A percentile compares a stretch with the other conserved stretches of the same genome.
Conservation (phyloP, 2,329 filamentous ascomycete genomes). For the Aspergillus awamori region DNA sequence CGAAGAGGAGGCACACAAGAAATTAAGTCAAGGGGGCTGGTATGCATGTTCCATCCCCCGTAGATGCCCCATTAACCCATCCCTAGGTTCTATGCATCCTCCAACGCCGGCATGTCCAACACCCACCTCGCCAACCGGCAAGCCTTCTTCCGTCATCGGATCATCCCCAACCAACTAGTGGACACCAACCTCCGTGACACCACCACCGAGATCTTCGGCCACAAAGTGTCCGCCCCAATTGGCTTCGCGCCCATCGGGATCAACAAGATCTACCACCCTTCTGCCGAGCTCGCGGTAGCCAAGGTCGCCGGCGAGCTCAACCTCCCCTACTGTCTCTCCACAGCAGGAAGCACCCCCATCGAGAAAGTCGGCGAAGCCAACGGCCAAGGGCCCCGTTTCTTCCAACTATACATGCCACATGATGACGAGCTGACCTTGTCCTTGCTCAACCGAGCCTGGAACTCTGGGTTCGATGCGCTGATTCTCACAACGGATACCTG, state of each 20-base stretch:
- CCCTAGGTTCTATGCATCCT: constrained; percentile 39
- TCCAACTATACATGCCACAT: constrained; percentile 66
- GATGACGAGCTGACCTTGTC: constrained; percentile 63
- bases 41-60: constrained; percentile 17
- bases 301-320: constrained; percentile 62
- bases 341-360: constrained; percentile 59
- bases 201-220: constrained; percentile 61
- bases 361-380: constrained; percentile 63
- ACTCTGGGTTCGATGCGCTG: constrained; percentile 59
- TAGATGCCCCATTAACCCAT: not conserved
- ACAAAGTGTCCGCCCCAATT: constrained; percentile 61
- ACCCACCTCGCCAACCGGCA: constrained; percentile 62
- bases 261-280: constrained; percentile 65
- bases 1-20: constrained; percentile 60
- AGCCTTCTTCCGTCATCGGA: constrained; percentile 66
- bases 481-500: constrained; percentile 67
- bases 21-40: constrained; percentile 62
- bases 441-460: constrained; percentile 58
- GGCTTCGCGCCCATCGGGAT: constrained; percentile 69
- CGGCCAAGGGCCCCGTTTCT: constrained; percentile 58
- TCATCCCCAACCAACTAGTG: constrained; percentile 64
- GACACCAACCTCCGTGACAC: constrained; percentile 64
- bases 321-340: constrained; percentile 62
- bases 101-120: constrained; percentile 40
- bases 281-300: constrained; percentile 62